These are phyloP conservation scores for Phytophthora fragariae DNA, from an alignment of 352 stramenopile species.

Conservation along the genomic window DNA sequence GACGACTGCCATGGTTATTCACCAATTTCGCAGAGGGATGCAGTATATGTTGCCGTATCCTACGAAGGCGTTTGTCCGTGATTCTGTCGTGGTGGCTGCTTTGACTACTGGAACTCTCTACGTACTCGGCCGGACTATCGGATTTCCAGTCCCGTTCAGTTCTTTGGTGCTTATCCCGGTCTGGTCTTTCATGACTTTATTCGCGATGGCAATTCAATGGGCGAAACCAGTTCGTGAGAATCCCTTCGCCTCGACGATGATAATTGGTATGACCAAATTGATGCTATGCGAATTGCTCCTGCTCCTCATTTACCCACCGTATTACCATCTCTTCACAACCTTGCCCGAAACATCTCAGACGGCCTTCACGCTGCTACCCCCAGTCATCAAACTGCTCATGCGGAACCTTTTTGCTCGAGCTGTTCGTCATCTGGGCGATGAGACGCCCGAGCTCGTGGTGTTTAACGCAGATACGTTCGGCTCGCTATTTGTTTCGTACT, in stretches of 20 bases:
- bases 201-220: background rate
- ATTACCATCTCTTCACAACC: background rate
- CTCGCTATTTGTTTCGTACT: background rate
- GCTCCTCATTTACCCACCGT: background rate
- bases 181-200: background rate
- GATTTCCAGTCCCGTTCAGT: background rate
- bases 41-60: background rate
- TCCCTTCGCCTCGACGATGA: background rate
- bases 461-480: constrained; percentile 2
- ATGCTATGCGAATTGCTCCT: background rate
- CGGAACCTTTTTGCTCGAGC: background rate
- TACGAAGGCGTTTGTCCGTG: background rate
- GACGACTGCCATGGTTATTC: background rate
- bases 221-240: background rate
- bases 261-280: background rate
- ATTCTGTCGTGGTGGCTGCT: background rate
- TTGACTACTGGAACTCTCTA: background rate
- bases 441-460: background rate
- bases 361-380: background rate
- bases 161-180: background rate
- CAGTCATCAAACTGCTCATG: background rate
- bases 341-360: background rate
- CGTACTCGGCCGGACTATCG: background rate
- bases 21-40: background rate
- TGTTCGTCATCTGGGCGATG: background rate